Conservation (phyloP, 73 alveolate species). For the Tetrahymena thermophila region DNA sequence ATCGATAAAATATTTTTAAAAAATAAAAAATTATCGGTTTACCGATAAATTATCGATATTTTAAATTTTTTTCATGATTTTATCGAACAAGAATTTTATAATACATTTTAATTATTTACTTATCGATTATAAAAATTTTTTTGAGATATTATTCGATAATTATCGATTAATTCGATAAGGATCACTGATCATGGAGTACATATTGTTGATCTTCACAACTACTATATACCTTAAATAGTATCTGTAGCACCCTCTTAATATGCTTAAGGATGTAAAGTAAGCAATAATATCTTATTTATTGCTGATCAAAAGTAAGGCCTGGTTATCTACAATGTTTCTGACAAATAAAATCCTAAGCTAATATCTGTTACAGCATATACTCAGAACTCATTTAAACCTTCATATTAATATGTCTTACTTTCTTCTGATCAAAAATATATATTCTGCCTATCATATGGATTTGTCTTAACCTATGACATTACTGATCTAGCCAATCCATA, state of each 20-base stretch:
- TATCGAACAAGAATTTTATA: too few relatives aligned
- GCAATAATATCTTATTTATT: neutral
- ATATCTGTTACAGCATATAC: neutral
- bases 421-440: neutral
- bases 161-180: too few relatives aligned
- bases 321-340: neutral
- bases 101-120: too few relatives aligned
- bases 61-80: too few relatives aligned
- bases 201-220: neutral
- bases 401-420: neutral
- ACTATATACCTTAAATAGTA: neutral
- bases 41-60: too few relatives aligned
- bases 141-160: too few relatives aligned
- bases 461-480: neutral
- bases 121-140: too few relatives aligned
- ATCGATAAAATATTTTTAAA: too few relatives aligned
- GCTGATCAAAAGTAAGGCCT: neutral
- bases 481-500: neutral
- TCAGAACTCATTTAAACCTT: neutral
- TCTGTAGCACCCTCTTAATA: neutral
- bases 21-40: too few relatives aligned
- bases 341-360: neutral
- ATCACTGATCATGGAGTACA: neutral
- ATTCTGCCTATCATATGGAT: neutral
- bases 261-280: neutral